Evolutionary conservation across 352 stramenopile genomes (phyloP).

Genomic region (Salisapilia sapeloensis): DNA sequence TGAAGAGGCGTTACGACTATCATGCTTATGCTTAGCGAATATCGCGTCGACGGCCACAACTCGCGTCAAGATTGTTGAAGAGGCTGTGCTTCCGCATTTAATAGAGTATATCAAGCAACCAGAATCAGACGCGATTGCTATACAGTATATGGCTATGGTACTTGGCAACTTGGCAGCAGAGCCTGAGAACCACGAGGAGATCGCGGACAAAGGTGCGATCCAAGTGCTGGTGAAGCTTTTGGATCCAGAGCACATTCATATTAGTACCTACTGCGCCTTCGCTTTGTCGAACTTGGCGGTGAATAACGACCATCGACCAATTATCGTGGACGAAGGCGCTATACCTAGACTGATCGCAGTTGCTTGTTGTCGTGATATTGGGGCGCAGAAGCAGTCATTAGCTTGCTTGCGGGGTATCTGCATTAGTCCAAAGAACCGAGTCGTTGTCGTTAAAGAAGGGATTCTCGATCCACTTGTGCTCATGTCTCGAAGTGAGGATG

Average conservation of each 20-base stretch:
- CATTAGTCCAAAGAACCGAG: conserved; percentile 81
- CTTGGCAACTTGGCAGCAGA: conserved; percentile 93
- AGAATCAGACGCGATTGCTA: conserved; percentile 79
- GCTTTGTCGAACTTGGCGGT: conserved; percentile 89
- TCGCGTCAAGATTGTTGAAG: conserved; percentile 87
- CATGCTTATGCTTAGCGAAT: conserved; percentile 91
- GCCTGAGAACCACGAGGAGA: conserved; percentile 88
- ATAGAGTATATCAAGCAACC: conserved; percentile 84
- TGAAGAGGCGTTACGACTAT: conserved; percentile 86
- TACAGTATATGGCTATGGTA: conserved; percentile 92
- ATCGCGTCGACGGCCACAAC: conserved; percentile 77
- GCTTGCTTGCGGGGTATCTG: conserved; percentile 86
- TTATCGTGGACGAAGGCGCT: conserved; percentile 87
- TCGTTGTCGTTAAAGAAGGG: conserved; percentile 84
- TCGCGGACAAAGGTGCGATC: conserved; percentile 84
- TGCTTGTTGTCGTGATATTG: conserved; percentile 88
- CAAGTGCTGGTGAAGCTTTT: conserved; percentile 84
- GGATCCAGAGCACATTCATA: conserved; percentile 75
- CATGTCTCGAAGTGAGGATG: conserved; percentile 87
- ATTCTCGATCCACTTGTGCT: conserved; percentile 92
- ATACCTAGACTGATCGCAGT: conserved; percentile 89
- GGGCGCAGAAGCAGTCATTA: conserved; percentile 85
- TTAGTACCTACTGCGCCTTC: conserved; percentile 85
- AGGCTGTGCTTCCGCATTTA: conserved; percentile 77
- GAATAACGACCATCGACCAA: conserved; percentile 83